These are phyloP conservation scores for Talaromyces sp. DNA, from an alignment of 2,329 filamentous ascomycete species.

Conservation along the genomic window DNA sequence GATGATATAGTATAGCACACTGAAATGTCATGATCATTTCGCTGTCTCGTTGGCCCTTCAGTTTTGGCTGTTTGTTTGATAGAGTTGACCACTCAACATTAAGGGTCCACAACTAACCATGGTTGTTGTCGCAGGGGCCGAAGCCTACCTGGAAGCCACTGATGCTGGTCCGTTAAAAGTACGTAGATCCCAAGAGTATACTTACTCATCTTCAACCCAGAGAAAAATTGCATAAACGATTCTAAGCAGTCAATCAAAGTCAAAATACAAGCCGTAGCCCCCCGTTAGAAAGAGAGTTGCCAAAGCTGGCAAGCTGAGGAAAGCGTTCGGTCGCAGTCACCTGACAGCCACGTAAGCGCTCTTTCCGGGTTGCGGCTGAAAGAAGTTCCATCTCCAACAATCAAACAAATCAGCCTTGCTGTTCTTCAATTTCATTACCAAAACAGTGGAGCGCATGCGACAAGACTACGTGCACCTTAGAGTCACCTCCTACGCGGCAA, in stretches of 20 bases:
- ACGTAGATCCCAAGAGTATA: background rate
- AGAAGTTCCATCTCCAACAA: background rate
- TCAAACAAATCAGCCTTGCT: background rate
- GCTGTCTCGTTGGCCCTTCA: background rate
- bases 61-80: background rate
- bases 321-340: background rate
- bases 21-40: background rate
- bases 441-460: background rate
- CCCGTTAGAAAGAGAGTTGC: background rate
- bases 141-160: background rate
- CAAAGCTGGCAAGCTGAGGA: background rate
- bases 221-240: too few relatives aligned
- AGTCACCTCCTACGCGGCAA: background rate
- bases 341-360: conserved; percentile 10
- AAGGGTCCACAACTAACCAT: background rate
- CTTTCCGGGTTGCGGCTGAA: background rate
- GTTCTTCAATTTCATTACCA: background rate
- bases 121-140: background rate
- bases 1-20: background rate
- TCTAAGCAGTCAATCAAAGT: too few relatives aligned
- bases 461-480: background rate
- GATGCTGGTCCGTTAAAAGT: background rate
- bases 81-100: background rate
- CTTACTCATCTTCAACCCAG: background rate
- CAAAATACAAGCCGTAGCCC: background rate